Conservation (phyloP, 169 alveolate genomes). For the Cryptosporidium sp. region DNA sequence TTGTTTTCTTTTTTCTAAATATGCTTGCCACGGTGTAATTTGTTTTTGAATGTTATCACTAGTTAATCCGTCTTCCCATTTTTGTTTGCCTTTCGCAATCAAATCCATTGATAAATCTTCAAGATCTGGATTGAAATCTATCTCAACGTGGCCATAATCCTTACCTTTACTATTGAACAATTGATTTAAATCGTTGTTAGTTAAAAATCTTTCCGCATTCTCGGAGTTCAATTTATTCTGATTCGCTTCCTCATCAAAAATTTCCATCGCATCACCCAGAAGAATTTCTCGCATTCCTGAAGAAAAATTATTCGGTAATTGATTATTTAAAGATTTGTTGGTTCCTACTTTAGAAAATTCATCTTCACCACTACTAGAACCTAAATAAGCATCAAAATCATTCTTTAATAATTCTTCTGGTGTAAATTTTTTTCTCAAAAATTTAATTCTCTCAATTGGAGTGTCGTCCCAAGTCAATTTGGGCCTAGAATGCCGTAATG, state of each 20-base stretch:
- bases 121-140: slow-evolving; percentile 55
- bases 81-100: slow-evolving; percentile 60
- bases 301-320: background rate
- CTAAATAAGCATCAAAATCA: slow-evolving; percentile 82
- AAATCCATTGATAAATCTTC: slow-evolving; percentile 60
- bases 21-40: slow-evolving; percentile 75
- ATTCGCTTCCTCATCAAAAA: slow-evolving; percentile 30
- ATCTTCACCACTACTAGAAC: slow-evolving; percentile 79
- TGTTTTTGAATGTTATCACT: background rate
- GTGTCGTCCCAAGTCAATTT: slow-evolving; percentile 96
- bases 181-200: slow-evolving; percentile 26
- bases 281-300: slow-evolving; percentile 46
- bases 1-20: slow-evolving; percentile 73
- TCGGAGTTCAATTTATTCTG: background rate
- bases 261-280: slow-evolving; percentile 48
- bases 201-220: background rate
- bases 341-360: slow-evolving; percentile 7
- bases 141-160: slow-evolving; percentile 11
- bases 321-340: background rate
- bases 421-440: slow-evolving; percentile 81
- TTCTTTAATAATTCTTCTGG: slow-evolving; percentile 82
- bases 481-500: slow-evolving; percentile 93
- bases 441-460: slow-evolving; percentile 89
- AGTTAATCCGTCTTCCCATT: slow-evolving; percentile 50
- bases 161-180: slow-evolving; percentile 3